Base-by-base conservation (phyloP, 2,329 filamentous ascomycete species). In the Clonostachys rhizophaga region DNA sequence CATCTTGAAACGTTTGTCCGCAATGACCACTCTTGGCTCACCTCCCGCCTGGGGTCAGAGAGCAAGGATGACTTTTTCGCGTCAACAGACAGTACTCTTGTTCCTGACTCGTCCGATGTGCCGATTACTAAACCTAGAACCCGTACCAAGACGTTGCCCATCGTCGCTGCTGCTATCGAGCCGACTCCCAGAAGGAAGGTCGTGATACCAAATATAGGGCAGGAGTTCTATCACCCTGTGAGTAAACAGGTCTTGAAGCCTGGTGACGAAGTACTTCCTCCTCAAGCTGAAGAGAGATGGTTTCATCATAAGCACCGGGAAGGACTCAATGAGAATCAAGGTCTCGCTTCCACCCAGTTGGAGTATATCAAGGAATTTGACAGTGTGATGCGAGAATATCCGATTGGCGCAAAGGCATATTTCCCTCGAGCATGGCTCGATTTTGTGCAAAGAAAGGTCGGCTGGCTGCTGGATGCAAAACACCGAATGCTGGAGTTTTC, bases 301-400 rank as follows among this genome's bases (percentile, higher is more conserved):
- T 66, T 81, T 8, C 68, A 79, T 33, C 77, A 81, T 51, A 82
- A 81, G 60, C 79, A 83, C 49, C 71, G 75, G 8, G 76, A 83
- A 48, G 75, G 72, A 46, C 73, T 83, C 46, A 67, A 70, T 30
- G 79, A 83, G 51, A 82, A 79, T 54, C 74, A 71, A 9, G 79
- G 83, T 52, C 70, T 83, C 24, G 72, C 72, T 12, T 57, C 65
- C 4, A 64, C 70, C 14, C 79, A 83, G 55, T 79, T 77, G 57
- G 78, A 81, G 50, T 83, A 77, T 49, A 77, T 83, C 47, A 69
- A 71, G 53, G 74, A 77, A 51, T 83, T 79, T 79, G 78, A 82
- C 50, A 67, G 71, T 2, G 81, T 76, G 53, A 72, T 80, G 42
- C 69, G 78, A 9, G 65, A 65, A 41, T 70, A 75, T 53, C 73